These are phyloP conservation scores for Claviceps humidiphila DNA, from an alignment of 2,329 filamentous ascomycete genomes.

Conservation along the genomic window DNA sequence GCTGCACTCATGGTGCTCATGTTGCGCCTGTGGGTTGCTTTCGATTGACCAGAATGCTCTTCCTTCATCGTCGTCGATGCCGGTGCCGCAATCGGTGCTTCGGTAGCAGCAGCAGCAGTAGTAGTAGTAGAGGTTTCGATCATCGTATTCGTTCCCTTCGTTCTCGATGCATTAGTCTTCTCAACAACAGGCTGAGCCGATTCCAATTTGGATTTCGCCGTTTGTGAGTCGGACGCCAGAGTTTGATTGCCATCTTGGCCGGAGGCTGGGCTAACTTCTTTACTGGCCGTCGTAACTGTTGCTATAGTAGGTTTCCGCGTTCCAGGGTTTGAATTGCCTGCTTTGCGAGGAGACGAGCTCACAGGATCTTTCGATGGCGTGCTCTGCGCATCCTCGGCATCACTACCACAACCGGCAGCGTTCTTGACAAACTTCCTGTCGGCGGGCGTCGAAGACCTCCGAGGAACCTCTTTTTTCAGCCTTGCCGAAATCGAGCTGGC, in stretches of 20 bases:
- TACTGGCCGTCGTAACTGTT: neutral
- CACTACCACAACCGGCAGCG: slow-evolving; percentile 12
- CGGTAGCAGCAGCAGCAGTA: neutral
- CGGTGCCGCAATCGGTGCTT: neutral
- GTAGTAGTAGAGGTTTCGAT: neutral
- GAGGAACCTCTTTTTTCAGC: neutral
- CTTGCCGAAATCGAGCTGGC: neutral
- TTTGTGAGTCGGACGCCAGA: neutral
- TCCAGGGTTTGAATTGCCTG: neutral
- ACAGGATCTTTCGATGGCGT: slow-evolving; percentile 6
- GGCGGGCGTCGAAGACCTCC: neutral
- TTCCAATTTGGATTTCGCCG: neutral
- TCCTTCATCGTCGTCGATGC: neutral
- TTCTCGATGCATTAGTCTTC: neutral
- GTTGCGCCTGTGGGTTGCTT: slow-evolving; percentile 21
- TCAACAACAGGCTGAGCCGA: slow-evolving; percentile 1
- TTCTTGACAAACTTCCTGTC: neutral
- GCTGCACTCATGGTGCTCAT: slow-evolving; percentile 23
- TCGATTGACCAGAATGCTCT: slow-evolving; percentile 3
- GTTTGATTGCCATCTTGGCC: neutral
- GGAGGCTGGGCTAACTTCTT: neutral
- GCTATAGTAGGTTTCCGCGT: neutral
- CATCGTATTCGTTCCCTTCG: neutral
- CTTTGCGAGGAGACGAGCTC: neutral
- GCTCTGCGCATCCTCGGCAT: slow-evolving; percentile 21